Conservation (phyloP, 306 rosid species). For the Fragaria iinumae region DNA sequence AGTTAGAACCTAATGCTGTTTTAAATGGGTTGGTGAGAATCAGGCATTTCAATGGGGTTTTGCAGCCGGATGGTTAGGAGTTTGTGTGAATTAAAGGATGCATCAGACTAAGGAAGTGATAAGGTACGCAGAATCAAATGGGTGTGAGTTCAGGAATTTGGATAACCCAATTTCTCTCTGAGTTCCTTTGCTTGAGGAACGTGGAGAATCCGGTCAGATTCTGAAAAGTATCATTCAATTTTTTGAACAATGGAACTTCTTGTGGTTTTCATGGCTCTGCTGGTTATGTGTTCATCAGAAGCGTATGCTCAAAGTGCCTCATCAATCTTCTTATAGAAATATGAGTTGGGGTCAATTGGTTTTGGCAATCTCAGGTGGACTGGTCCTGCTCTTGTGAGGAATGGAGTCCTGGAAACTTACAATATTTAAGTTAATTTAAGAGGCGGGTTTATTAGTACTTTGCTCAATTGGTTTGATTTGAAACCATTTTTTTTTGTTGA, state of each 20-base stretch:
- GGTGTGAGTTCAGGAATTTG: too few species aligned
- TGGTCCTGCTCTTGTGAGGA: conserved; percentile 52
- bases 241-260: conserved; percentile 47
- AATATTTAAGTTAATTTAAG: conserved; percentile 37
- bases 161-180: too few species aligned
- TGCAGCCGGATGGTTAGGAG: conserved; percentile 53
- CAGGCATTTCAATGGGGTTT: conserved; percentile 56
- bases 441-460: conserved; percentile 41
- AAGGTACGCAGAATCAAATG: too few species aligned
- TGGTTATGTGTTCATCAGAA: conserved; percentile 46
- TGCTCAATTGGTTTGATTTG: conserved; percentile 48
- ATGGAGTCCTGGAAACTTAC: conserved; percentile 9
- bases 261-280: conserved; percentile 40
- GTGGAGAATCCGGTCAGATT: conserved; percentile 44
- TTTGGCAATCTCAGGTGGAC: conserved; percentile 52
- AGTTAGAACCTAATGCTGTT: conserved; percentile 75
- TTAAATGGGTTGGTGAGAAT: conserved; percentile 63
- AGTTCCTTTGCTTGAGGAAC: conserved; percentile 41
- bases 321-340: conserved; percentile 51
- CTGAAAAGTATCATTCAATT: conserved; percentile 13
- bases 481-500: conserved; percentile 51
- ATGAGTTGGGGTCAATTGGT: conserved; percentile 44
- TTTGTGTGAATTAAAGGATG: conserved; percentile 16
- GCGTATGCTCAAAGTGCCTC: conserved; percentile 62
- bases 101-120: too few species aligned